Evolutionary conservation across 148 eudicot species (phyloP).

Genomic region (Rhododendron henanense): DNA sequence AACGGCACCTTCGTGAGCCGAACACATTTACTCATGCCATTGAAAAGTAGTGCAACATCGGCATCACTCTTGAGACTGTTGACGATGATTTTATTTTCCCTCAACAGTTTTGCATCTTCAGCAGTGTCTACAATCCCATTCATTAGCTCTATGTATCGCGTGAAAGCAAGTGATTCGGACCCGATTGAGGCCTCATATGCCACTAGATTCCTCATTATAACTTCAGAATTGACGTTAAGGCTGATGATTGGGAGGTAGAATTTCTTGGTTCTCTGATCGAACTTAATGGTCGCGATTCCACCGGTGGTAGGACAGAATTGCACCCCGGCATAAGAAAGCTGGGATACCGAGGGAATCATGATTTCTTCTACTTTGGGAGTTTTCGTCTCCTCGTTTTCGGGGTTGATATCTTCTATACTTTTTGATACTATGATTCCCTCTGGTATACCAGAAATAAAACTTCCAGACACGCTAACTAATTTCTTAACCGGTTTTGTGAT

Average conservation of each 20-base stretch:
- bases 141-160: conserved; percentile 50
- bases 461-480: conserved; percentile 10
- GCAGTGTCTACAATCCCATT: conserved; percentile 39
- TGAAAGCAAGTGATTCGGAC: conserved; percentile 20
- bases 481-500: conserved; percentile 4
- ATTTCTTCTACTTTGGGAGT: conserved; percentile 37
- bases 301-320: conserved; percentile 14
- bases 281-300: not conserved
- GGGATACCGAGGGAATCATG: conserved; percentile 38
- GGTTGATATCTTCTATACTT: not conserved
- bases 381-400: not conserved
- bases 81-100: conserved; percentile 23
- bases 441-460: conserved; percentile 14
- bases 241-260: conserved; percentile 11
- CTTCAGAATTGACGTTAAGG: conserved; percentile 9
- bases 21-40: conserved; percentile 38
- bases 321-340: conserved; percentile 24
- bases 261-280: not conserved
- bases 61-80: conserved; percentile 24
- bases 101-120: conserved; percentile 32
- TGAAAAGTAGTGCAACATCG: conserved; percentile 33
- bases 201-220: conserved; percentile 16
- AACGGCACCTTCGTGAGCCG: conserved; percentile 21
- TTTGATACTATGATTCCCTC: conserved; percentile 3
- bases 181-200: conserved; percentile 35